A percentile compares a stretch with the other conserved stretches of the same genome.
These are phyloP conservation scores for Syncephalastrum contaminatum DNA, from an alignment of 371 early-diverging fungal genomes.

Conservation along the genomic window DNA sequence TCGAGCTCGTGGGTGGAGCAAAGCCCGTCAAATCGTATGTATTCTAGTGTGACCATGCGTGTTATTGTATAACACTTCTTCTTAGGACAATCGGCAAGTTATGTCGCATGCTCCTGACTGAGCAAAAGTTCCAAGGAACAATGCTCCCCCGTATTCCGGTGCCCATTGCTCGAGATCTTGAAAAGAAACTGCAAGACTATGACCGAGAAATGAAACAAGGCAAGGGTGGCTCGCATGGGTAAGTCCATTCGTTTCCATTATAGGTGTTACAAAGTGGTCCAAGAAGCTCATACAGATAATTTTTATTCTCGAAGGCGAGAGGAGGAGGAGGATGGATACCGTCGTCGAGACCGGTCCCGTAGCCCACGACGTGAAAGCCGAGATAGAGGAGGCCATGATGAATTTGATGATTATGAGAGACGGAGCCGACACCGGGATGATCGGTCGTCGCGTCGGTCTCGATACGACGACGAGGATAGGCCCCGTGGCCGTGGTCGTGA, in stretches of 20 bases:
- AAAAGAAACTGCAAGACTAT: constrained; percentile 60
- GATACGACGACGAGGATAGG: constrained; percentile 1
- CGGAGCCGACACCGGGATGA: neutral
- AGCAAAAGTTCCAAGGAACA: constrained; percentile 73
- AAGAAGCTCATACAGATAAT: neutral
- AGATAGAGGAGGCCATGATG: neutral
- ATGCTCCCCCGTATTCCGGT: constrained; percentile 86
- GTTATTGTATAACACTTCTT: constrained; percentile 3
- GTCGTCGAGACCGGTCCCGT: constrained; percentile 1
- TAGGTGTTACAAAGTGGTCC: neutral
- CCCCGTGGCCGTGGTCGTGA: neutral
- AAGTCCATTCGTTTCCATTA: too few relatives aligned
- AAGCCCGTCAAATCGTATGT: constrained; percentile 64
- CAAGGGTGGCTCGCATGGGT: neutral
- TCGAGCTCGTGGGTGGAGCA: constrained; percentile 65
- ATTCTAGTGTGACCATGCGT: constrained; percentile 4
- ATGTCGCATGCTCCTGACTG: constrained; percentile 64
- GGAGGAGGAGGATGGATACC: constrained; percentile 1
- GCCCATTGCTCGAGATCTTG: constrained; percentile 76
- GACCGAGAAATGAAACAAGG: constrained; percentile 32
- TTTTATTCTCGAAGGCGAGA: neutral
- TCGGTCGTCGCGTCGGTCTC: neutral
- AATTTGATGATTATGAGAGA: constrained; percentile 5
- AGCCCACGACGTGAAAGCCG: neutral
- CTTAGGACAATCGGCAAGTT: constrained; percentile 70